A percentile compares a stretch with the other conserved stretches of the same genome.
phyloP scores from a whole-genome alignment of 768 basidiomycete genomes.

The Pleurotus giganteus region DNA sequence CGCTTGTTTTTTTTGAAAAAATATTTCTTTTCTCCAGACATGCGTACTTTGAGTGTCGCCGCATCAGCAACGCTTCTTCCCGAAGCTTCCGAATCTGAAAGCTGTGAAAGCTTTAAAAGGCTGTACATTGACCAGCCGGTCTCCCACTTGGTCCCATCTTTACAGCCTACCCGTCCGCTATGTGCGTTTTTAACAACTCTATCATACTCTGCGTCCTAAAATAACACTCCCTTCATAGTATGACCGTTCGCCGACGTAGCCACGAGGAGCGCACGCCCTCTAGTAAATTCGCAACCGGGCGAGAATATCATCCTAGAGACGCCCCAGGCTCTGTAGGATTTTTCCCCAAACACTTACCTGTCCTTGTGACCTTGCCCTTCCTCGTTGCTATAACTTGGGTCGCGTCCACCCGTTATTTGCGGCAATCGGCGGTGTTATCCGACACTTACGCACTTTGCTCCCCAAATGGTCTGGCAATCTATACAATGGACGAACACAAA shows the following conservation, averaged over 20 bases:
- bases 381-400: constrained; percentile 14
- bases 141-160: neutral
- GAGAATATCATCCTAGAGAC: neutral
- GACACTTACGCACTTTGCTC: constrained; percentile 63
- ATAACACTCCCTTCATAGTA: neutral
- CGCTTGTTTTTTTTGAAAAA: no score
- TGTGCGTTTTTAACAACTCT: neutral
- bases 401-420: neutral
- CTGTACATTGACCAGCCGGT: neutral
- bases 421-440: neutral
- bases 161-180: no score
- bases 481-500: constrained; percentile 61
- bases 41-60: no score
- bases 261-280: no score
- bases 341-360: neutral
- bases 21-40: no score
- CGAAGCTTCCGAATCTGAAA: no score
- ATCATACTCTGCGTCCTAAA: no score
- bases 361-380: neutral
- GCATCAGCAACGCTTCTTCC: no score
- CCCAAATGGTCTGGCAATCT: constrained; percentile 46
- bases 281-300: no score
- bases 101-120: neutral
- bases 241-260: neutral
- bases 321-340: neutral